Conservation (phyloP, 2,329 filamentous ascomycete genomes). For the Fusarium nodosum region DNA sequence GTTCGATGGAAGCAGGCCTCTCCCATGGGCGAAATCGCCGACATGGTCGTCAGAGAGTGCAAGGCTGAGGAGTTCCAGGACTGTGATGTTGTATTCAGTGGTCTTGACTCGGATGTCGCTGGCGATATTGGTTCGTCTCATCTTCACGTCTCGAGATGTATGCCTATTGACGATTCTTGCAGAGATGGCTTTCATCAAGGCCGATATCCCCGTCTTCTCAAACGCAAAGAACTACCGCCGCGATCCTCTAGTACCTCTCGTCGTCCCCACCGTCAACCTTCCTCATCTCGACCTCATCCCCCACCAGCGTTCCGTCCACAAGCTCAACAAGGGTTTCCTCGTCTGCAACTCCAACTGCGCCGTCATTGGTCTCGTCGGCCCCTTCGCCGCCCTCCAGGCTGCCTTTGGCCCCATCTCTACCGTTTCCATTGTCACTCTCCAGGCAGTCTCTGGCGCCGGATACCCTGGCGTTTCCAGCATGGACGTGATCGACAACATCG, state of each 20-base stretch:
- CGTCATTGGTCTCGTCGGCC: constrained; percentile 95
- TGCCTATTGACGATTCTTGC: constrained; percentile 24
- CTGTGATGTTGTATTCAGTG: constrained; percentile 94
- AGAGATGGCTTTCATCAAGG: constrained; percentile 93
- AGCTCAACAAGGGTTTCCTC: constrained; percentile 86
- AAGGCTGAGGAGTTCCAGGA: constrained; percentile 84
- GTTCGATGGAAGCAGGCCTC: constrained; percentile 94
- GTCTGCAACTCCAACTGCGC: constrained; percentile 99
- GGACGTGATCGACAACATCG: constrained; percentile 96
- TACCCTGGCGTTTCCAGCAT: constrained; percentile 92
- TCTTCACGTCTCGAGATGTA: not conserved
- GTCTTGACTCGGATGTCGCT: constrained; percentile 91
- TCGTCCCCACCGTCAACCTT: constrained; percentile 96
- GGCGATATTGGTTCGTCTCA: constrained; percentile 83
- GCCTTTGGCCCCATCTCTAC: constrained; percentile 85
- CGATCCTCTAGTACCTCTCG: constrained; percentile 89
- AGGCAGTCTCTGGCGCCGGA: constrained; percentile 93
- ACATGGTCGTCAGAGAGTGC: constrained; percentile 89
- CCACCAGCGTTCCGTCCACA: constrained; percentile 82
- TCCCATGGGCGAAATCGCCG: constrained; percentile 83
- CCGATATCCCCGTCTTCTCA: constrained; percentile 92
- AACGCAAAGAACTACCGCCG: constrained; percentile 98
- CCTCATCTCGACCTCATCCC: constrained; percentile 87
- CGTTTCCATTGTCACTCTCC: constrained; percentile 88
- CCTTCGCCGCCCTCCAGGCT: constrained; percentile 89